Base-by-base conservation (phyloP, 768 basidiomycete genomes). In the Punctularia strigosozonata region DNA sequence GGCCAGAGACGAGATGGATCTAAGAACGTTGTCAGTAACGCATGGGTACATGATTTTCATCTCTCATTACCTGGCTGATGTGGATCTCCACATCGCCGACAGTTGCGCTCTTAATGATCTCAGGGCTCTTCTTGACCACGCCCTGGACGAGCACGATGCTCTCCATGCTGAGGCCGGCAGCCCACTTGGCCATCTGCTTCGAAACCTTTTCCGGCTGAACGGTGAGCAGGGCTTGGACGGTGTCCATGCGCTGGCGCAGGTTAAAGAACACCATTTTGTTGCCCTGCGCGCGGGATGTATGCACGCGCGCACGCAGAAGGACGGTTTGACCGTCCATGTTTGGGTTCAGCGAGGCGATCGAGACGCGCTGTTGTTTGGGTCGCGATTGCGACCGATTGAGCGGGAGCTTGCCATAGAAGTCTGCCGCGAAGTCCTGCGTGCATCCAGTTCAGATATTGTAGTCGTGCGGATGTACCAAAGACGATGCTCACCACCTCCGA, bases 121-220 rank as follows among this genome's bases (percentile, higher is more conserved):
- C 84, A 1, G 75, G 78, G 24, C 80, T 75, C 58, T 76, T 80
- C 56, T 78, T 75, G 31, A 92, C 83, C 38, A 67, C 52, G 26
- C 90, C 94, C 59, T 91, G 82, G 4, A 94, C 82, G 18, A 92
- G 74, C 4, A 98, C 81, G 51, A 99, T 91, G 42, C 82, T 86
- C 64, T 99, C 95, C 50, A 74, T 73, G 20, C 80, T 65, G 36
- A 98, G 62, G 19, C 73, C 55, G 15, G 78, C 77, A 14, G 80
- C 75, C 83, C 85, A 98, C 61, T 90, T 95, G 26, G 90, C 75
- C 95, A 99, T 99, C 57, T 94, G 91, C 62, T 92, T 97, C 45
- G 88, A 92, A 20, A 98, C 71, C 51, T 74, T 78, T 33, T 75
- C 82, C 8, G 77, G 71, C 7, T 80, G 64, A 18, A 84, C 75